Conservation (phyloP, 1,284 basidiomycete genomes). For the Pseudomicrostroma phylloplanum region DNA sequence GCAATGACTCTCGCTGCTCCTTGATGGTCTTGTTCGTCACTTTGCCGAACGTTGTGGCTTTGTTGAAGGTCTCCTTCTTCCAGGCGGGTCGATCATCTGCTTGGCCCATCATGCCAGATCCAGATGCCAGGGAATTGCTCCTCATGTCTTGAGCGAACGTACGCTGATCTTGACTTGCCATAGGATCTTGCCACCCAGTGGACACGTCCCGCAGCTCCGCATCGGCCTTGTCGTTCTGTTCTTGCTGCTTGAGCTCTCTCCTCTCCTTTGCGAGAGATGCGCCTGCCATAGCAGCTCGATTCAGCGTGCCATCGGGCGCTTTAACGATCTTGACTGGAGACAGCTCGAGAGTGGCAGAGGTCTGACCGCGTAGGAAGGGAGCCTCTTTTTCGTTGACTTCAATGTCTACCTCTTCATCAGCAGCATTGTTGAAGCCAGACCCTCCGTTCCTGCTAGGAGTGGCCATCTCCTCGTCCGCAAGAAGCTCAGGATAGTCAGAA, state of each 20-base stretch:
- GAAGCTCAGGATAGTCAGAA: conserved; percentile 90
- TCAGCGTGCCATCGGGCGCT: conserved; percentile 64
- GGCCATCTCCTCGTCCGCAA: conserved; percentile 58
- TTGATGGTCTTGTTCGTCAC: conserved; percentile 84
- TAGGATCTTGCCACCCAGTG: conserved; percentile 94
- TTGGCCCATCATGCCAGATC: conserved; percentile 59
- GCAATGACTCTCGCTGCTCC: conserved; percentile 82
- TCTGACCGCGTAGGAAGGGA: conserved; percentile 90
- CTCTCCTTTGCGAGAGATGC: conserved; percentile 90
- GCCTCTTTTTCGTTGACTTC: conserved; percentile 96
- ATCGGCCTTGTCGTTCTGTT: conserved; percentile 87
- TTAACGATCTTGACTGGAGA: conserved; percentile 85
- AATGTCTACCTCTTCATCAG: conserved; percentile 73
- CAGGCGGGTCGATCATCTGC: conserved; percentile 77
- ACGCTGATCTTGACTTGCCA: conserved; percentile 79
- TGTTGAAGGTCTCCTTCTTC: conserved; percentile 90
- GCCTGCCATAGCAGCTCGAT: conserved; percentile 87
- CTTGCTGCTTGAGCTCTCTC: conserved; percentile 85
- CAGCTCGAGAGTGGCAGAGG: conserved; percentile 85
- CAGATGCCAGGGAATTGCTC: conserved; percentile 58
- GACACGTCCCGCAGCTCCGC: conserved; percentile 87
- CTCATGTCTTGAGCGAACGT: conserved; percentile 90
- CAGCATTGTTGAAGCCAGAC: neutral
- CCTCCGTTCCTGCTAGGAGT: neutral
- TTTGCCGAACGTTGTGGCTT: conserved; percentile 91